These are phyloP conservation scores for Ilyonectria mors-panacis DNA, from an alignment of 2,329 filamentous ascomycete genomes.

Conservation along the genomic window DNA sequence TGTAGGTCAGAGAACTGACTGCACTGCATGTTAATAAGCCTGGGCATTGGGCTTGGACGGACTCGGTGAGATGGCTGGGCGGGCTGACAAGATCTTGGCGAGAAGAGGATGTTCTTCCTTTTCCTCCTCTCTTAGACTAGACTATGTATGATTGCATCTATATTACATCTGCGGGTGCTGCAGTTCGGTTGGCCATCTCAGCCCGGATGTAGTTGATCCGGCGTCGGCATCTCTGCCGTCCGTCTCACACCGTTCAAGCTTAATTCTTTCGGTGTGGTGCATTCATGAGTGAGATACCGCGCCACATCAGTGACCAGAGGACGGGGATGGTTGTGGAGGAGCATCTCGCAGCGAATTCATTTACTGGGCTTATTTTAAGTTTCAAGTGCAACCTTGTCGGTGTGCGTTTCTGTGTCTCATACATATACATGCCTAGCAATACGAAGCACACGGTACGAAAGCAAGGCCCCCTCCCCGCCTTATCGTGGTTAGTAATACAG, in stretches of 20 bases:
- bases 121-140: too few species aligned
- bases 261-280: not conserved
- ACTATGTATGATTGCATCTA: too few species aligned
- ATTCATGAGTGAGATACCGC: not conserved
- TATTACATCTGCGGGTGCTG: too few species aligned
- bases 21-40: not conserved
- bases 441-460: not conserved
- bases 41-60: not conserved
- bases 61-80: slow-evolving; percentile 4
- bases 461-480: not conserved
- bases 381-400: not conserved
- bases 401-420: not conserved
- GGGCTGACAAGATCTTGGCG: not conserved
- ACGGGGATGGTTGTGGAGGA: not conserved
- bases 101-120: too few species aligned
- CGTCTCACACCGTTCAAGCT: not conserved
- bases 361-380: not conserved
- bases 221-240: not conserved
- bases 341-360: not conserved
- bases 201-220: not conserved
- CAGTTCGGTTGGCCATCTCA: not conserved
- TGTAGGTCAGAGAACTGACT: not conserved
- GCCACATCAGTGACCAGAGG: not conserved
- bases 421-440: too few species aligned
- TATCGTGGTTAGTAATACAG: not conserved